Conservation (phyloP, 148 eudicot genomes). For the Cornus florida region DNA sequence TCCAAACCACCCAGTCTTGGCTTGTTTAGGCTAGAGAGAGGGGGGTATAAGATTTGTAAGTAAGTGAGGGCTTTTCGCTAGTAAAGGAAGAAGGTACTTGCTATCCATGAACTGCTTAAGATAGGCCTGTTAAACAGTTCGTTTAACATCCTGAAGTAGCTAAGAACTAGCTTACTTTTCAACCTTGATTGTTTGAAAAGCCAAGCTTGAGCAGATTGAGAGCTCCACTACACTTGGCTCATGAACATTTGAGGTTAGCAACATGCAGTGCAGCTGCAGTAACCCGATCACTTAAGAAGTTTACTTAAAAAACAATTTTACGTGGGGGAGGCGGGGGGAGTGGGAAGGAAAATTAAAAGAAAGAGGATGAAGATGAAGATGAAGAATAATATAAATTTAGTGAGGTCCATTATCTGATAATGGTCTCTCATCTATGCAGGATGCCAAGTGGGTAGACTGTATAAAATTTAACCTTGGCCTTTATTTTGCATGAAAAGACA, state of each 20-base stretch:
- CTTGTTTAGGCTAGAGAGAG: not conserved
- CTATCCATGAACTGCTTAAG: not conserved
- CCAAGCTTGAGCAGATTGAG: not conserved
- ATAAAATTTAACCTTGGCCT: too few relatives aligned
- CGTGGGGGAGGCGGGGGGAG: too few relatives aligned
- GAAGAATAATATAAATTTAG: too few relatives aligned
- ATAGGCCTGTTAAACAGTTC: not conserved
- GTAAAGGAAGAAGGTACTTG: not conserved
- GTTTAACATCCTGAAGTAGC: not conserved
- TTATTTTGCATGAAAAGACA: too few relatives aligned
- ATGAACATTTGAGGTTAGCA: not conserved
- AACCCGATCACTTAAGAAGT: not conserved
- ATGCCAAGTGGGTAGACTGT: too few relatives aligned
- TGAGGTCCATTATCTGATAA: too few relatives aligned
- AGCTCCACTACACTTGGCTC: not conserved
- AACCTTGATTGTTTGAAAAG: not conserved
- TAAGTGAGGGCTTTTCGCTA: not conserved
- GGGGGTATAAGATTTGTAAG: too few relatives aligned
- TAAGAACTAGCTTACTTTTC: too few relatives aligned
- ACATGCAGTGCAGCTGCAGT: not conserved
- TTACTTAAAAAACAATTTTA: too few relatives aligned
- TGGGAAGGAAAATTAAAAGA: too few relatives aligned
- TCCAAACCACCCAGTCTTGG: not conserved
- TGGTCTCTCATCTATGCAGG: too few relatives aligned
- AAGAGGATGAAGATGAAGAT: too few relatives aligned